These are phyloP conservation scores for Colletotrichum cuscutae DNA, from an alignment of 2,329 filamentous ascomycete genomes.

Conservation along the genomic window DNA sequence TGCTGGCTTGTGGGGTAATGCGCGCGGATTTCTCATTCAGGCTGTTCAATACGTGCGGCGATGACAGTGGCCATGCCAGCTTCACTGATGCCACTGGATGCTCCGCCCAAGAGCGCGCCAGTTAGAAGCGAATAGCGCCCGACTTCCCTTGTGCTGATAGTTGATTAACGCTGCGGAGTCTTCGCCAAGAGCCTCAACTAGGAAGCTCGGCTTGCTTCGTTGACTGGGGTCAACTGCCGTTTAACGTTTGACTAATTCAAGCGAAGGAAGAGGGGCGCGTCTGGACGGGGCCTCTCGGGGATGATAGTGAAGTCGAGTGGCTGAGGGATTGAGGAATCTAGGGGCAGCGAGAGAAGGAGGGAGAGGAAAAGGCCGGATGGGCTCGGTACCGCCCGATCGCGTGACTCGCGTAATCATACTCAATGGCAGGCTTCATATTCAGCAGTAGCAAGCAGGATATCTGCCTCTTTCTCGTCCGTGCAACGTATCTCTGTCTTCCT, in stretches of 20 bases:
- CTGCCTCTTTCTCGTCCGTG: neutral
- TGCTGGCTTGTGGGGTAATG: conserved; percentile 2
- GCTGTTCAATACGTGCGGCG: neutral
- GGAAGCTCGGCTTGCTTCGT: conserved; percentile 10
- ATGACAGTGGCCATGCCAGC: neutral
- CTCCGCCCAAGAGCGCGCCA: neutral
- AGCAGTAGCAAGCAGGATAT: neutral
- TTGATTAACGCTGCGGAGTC: conserved; percentile 4
- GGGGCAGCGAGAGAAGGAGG: neutral
- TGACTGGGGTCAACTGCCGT: neutral
- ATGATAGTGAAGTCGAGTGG: neutral
- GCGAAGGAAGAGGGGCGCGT: neutral
- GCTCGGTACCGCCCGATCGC: neutral
- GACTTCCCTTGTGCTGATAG: neutral
- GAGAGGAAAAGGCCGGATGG: neutral
- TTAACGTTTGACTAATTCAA: neutral
- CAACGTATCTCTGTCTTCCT: neutral
- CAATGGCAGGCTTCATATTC: conserved; percentile 4
- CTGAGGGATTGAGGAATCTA: neutral
- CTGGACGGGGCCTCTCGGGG: neutral
- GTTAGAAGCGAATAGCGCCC: neutral
- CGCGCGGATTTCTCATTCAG: neutral
- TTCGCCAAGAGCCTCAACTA: conserved; percentile 24
- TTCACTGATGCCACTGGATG: conserved; percentile 3
- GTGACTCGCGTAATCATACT: conserved; percentile 1